A percentile compares a stretch with the other conserved stretches of the same genome.
Conservation (phyloP, 2,329 filamentous ascomycete species). For the Trichophyton simii region DNA sequence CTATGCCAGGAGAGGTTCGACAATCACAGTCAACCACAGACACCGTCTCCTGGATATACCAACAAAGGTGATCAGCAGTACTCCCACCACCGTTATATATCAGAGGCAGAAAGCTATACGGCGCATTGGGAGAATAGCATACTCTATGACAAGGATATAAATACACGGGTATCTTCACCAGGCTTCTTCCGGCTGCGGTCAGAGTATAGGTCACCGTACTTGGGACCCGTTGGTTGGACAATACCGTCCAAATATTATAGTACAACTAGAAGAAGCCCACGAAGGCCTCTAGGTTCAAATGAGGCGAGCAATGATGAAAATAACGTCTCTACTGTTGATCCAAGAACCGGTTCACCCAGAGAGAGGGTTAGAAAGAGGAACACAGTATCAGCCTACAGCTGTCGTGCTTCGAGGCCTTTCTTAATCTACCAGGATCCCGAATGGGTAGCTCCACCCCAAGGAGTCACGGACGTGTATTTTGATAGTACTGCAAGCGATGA, state of each 20-base stretch:
- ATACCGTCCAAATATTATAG: conserved; percentile 6
- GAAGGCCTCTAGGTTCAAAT: not conserved
- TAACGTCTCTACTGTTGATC: not conserved
- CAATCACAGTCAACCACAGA: not conserved
- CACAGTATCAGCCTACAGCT: not conserved
- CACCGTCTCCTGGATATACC: not conserved
- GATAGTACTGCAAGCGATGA: conserved; percentile 10
- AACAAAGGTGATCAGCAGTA: not conserved
- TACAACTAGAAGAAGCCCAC: not conserved
- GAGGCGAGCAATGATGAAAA: not conserved
- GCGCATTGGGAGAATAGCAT: conserved; percentile 1
- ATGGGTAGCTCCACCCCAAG: conserved; percentile 1
- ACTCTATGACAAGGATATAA: conserved; percentile 5
- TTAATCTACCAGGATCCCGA: conserved; percentile 14
- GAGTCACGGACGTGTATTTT: not conserved
- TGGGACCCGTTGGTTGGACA: conserved; percentile 14
- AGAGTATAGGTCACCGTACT: conserved; percentile 8
- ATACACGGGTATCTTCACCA: not conserved
- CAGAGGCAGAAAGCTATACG: conserved; percentile 3
- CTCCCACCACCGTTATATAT: not conserved
- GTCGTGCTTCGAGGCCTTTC: conserved; percentile 9
- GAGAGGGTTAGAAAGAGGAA: not conserved
- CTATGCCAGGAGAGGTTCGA: not conserved
- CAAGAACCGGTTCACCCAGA: not conserved
- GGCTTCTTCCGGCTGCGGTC: not conserved